These are phyloP conservation scores for Singerocomus rubriflavus DNA, from an alignment of 1,284 basidiomycete genomes.

Conservation along the genomic window DNA sequence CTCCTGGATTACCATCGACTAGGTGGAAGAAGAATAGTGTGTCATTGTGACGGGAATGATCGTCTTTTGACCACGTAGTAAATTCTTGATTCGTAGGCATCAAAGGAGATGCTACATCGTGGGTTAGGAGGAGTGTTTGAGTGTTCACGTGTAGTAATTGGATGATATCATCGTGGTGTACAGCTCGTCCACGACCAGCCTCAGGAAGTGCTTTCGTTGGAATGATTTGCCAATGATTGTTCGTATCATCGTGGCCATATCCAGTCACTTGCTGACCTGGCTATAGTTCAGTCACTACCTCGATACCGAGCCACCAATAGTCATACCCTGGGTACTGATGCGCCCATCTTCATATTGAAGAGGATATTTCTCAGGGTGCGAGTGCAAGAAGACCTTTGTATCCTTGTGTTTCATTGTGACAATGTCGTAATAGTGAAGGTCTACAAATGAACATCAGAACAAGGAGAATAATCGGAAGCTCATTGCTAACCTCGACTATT, in stretches of 20 bases:
- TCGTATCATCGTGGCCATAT: conserved; percentile 88
- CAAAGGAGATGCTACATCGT: conserved; percentile 96
- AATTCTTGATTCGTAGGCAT: conserved; percentile 99
- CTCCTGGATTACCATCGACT: conserved; percentile 69
- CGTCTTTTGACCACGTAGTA: conserved; percentile 81
- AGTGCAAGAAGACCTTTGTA: conserved; percentile 91
- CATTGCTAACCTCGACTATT: conserved; percentile 75
- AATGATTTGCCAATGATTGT: conserved; percentile 95
- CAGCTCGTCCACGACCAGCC: conserved; percentile 83
- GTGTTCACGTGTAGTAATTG: conserved; percentile 90
- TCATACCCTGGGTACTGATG: conserved; percentile 84
- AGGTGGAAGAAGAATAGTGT: conserved; percentile 82
- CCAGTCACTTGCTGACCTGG: conserved; percentile 97
- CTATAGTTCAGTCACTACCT: conserved; percentile 3
- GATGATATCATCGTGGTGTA: conserved; percentile 86
- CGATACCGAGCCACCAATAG: no score
- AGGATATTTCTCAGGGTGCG: conserved; percentile 88
- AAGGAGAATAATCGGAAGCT: not conserved
- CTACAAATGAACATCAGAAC: conserved; percentile 41
- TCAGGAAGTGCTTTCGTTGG: conserved; percentile 91
- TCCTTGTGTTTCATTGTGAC: conserved; percentile 90
- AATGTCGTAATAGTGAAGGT: conserved; percentile 91
- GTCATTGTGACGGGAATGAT: conserved; percentile 75
- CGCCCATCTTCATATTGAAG: conserved; percentile 95
- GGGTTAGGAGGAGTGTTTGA: conserved; percentile 81